phyloP scores from a whole-genome alignment of 2,329 filamentous ascomycete species.

The Dryadomyces quercus-mongolicae region DNA sequence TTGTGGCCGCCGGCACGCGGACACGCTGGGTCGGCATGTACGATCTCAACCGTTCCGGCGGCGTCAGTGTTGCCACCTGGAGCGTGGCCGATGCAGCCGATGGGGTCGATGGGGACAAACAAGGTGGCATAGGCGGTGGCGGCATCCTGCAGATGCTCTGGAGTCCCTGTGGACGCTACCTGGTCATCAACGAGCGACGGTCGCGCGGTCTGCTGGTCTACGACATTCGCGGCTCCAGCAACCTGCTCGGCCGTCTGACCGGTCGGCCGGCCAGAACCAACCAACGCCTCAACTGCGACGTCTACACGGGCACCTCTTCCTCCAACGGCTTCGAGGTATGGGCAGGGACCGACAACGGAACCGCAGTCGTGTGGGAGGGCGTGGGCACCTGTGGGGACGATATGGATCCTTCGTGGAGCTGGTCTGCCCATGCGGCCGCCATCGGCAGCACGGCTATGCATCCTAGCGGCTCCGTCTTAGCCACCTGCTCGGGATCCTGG shows the following conservation, averaged over 20 bases:
- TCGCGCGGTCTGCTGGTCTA: conserved; percentile 45
- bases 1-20: conserved; percentile 52
- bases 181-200: conserved; percentile 49
- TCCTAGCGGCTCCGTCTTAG: conserved; percentile 40
- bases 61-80: conserved; percentile 44
- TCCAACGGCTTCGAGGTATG: conserved; percentile 45
- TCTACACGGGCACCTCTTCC: conserved; percentile 26
- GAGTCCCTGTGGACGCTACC: conserved; percentile 52
- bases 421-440: conserved; percentile 32
- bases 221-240: conserved; percentile 47
- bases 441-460: conserved; percentile 40
- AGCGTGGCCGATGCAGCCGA: conserved; percentile 32
- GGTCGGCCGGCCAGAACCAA: conserved; percentile 39
- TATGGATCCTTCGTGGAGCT: conserved; percentile 34
- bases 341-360: conserved; percentile 43
- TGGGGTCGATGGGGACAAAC: no score
- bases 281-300: conserved; percentile 43
- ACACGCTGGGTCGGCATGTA: conserved; percentile 51
- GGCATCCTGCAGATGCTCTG: conserved; percentile 50
- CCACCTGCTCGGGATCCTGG: conserved; percentile 46
- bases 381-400: conserved; percentile 36
- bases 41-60: conserved; percentile 42
- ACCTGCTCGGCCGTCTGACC: conserved; percentile 40
- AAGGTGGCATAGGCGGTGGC: conserved; percentile 36
- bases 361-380: conserved; percentile 45